Percentiles rank a stretch among this genome's conserved stretches.
Conservation (phyloP, 805 yeast species). For the Spencermartinsiella europaea region DNA sequence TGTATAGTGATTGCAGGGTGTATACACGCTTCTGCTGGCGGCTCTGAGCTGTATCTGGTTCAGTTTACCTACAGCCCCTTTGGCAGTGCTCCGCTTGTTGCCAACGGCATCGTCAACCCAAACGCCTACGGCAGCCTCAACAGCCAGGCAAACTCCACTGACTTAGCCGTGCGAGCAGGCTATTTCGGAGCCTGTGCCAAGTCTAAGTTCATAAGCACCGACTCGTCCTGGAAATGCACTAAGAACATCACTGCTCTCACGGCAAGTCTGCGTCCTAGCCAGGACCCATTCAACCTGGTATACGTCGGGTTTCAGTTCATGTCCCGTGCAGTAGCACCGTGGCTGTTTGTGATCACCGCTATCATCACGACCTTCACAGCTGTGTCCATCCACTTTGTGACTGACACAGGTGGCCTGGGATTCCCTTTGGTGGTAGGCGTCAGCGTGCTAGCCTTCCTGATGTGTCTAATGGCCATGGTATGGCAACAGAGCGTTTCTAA, state of each 20-base stretch:
- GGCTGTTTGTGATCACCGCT: constrained; percentile 17
- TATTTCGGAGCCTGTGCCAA: constrained; percentile 22
- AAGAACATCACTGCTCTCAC: constrained; percentile 12
- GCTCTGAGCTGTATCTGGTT: constrained; percentile 17
- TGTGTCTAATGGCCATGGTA: constrained; percentile 18
- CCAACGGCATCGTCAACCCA: constrained; percentile 15
- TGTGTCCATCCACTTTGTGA: constrained; percentile 10
- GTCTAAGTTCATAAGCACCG: constrained; percentile 1
- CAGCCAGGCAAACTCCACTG: constrained; percentile 7
- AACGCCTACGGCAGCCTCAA: constrained; percentile 12
- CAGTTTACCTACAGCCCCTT: constrained; percentile 15
- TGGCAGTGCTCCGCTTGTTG: constrained; percentile 4
- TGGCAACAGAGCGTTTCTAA: constrained; percentile 22
- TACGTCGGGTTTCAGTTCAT: constrained; percentile 15
- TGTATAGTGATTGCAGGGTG: constrained; percentile 19
- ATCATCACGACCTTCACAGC: constrained; percentile 13
- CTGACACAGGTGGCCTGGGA: constrained; percentile 7
- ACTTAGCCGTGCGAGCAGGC: constrained; percentile 16
- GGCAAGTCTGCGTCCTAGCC: constrained; percentile 5
- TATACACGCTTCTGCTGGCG: constrained; percentile 10
- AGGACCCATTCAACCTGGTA: constrained; percentile 21
- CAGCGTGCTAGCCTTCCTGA: constrained; percentile 10
- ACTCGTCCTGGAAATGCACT: constrained; percentile 17
- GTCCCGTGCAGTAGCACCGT: constrained; percentile 12
- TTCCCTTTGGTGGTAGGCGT: constrained; percentile 13